Percentiles rank a stretch among this genome's conserved stretches.
Evolutionary conservation across 352 stramenopile genomes (phyloP).

Genomic region (Phytophthora hybrid): DNA sequence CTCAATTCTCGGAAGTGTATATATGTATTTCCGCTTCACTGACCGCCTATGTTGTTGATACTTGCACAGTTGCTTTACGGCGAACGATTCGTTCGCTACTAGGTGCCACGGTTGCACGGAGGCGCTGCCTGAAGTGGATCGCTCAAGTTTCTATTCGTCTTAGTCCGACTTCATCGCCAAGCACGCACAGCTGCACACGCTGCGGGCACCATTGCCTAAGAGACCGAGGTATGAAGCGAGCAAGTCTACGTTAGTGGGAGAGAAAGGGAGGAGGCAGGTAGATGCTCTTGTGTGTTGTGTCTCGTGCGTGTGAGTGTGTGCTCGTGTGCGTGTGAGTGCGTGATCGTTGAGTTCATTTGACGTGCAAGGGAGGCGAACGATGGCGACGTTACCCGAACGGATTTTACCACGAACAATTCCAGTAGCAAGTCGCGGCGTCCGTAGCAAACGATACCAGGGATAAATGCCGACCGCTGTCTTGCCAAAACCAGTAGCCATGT

Average conservation of each 20-base stretch:
- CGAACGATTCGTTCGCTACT: conserved; percentile 49
- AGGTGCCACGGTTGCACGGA: conserved; percentile 56
- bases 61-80: conserved; percentile 55
- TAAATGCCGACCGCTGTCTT: background rate
- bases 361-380: conserved; percentile 12
- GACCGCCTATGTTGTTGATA: conserved; percentile 6
- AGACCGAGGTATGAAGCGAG: conserved; percentile 1
- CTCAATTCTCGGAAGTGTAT: no score
- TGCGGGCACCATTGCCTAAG: no score
- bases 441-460: background rate
- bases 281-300: conserved; percentile 35
- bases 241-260: background rate
- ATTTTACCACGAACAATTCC: conserved; percentile 1
- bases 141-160: conserved; percentile 42
- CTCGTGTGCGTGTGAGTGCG: conserved; percentile 28
- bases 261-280: conserved; percentile 16
- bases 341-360: conserved; percentile 19
- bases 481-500: conserved; percentile 4
- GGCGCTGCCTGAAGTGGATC: conserved; percentile 44
- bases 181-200: background rate
- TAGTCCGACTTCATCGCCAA: conserved; percentile 7
- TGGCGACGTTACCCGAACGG: background rate
- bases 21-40: no score
- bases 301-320: conserved; percentile 28
- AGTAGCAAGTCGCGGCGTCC: background rate